Evolutionary conservation across 2,329 filamentous ascomycete species (phyloP), one percentile per base, ranked within the genome.

Genomic region (Nannizzia gypsea): DNA sequence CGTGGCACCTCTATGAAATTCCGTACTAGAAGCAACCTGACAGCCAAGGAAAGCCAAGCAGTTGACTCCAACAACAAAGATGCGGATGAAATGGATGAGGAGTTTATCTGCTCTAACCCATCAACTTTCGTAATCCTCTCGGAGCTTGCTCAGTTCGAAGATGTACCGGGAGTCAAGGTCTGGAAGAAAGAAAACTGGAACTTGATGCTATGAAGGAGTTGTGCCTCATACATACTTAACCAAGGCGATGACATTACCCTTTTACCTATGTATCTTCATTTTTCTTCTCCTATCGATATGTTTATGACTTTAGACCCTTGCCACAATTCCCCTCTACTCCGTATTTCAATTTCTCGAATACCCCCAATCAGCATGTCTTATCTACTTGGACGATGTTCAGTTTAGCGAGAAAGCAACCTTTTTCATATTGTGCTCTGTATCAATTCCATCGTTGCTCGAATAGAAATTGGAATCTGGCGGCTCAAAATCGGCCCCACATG

Each of bases 161-260:
- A 67, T 3, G 62, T 64, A 34, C 17, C 22, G 3, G 66, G 63
- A 17, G 59, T 68, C 54, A 67, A 65, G 56, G 64, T 69, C 56
- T 69, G 67, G 67, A 57, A 67, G 46, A 64, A 63, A 48, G 63
- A 64, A 13, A 59, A 63, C 8, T 69, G 66, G 54, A 56, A 54
- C 9, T 28, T 54, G 6, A 54, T 34, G 26, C 5, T 54, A 13
- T 54, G 50, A 54, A 31, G 50, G 34, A 54, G 50, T 26, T 17
- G 15, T 31, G n/a, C n/a, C 31, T 20, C 28, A 31, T 54, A 50
- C 11, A 50, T 50, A n/a, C 17, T 26, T 26, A 11, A 8, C 31
- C 31, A 0, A 3, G 31, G 31, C 13, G 2, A 36, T 36, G 40
- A 44, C 9, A 15, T 28, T 54, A 11, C 26, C 22, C 20, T 44